Base-by-base conservation (phyloP, 139 green algal species). In the Chlamydomonas sp. region DNA sequence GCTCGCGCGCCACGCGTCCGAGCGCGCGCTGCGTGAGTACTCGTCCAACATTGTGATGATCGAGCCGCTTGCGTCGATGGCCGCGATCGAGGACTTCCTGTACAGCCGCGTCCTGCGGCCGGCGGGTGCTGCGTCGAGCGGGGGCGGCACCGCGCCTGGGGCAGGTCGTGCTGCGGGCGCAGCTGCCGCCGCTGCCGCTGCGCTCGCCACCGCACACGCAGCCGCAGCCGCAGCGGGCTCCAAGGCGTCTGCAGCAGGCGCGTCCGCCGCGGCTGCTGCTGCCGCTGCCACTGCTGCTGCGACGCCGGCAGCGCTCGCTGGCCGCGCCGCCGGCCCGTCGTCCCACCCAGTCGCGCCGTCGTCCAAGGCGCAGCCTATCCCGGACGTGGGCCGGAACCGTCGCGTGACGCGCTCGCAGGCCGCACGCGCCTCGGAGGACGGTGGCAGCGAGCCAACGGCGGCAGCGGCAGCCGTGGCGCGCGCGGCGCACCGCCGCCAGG, bases 51-150 rank as follows among this genome's bases (percentile, higher is more conserved):
- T 97, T 6, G 91, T 98, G 35, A 76, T 98, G 0, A 95, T 98
- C 13, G 94, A 98, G 81, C 93, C 94, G 0, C 79, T 98, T 30
- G 94, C 92, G 24, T 96, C 85, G 48, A 88, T 98, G 72, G 62
- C 50, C 24, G 90, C 94, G 5, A 86, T 98, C 10, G 94, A 98
- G 78, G 94, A 97, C 35, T 98, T 97, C 70, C 79, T 98, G 60
- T 97, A 84, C 77, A 84, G 85, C 2, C 74, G 91, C 0, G 92
- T 98, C 2, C 77, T 87, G 48, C 68, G 65, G 4, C 70, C 70
- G 1, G 30, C 60, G 28, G 30, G 22, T 31, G 26, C 60, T 37
- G n/a, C n/a, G n/a, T n/a, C n/a, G n/a, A n/a, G n/a, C n/a, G 43
- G 43, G 13, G 16, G 43, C 43, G 16, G 16, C 16, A 16, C 8